phyloP scores from a whole-genome alignment of 371 early-diverging fungal genomes.

The Fennellomyces sp. region DNA sequence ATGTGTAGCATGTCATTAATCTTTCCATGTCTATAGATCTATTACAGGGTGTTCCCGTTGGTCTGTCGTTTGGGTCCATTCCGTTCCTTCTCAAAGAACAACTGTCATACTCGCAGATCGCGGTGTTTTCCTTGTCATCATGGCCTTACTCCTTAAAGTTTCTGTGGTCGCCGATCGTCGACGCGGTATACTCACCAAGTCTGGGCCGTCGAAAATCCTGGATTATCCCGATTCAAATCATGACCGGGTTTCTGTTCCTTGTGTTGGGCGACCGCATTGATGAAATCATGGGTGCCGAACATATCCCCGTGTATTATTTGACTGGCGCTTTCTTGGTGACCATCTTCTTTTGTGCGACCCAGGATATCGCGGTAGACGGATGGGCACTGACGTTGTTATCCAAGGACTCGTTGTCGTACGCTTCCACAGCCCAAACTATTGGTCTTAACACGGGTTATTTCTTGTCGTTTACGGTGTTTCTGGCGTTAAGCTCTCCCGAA shows the following conservation, averaged over 20 bases:
- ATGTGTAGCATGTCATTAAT: background rate
- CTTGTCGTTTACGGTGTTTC: constrained; percentile 93
- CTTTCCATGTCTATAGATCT: constrained; percentile 56
- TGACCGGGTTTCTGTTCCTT: constrained; percentile 76
- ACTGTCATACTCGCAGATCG: constrained; percentile 89
- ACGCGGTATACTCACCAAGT: constrained; percentile 77
- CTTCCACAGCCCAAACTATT: constrained; percentile 95
- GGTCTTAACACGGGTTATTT: constrained; percentile 96
- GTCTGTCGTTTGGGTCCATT: constrained; percentile 89
- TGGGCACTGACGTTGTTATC: constrained; percentile 95
- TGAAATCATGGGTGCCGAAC: constrained; percentile 63
- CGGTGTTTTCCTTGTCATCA: constrained; percentile 88
- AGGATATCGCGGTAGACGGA: constrained; percentile 98
- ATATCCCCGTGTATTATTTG: constrained; percentile 65
- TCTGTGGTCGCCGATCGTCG: constrained; percentile 97
- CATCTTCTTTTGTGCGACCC: constrained; percentile 95
- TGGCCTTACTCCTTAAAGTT: constrained; percentile 95
- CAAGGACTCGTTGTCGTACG: constrained; percentile 86
- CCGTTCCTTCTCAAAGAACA: constrained; percentile 93
- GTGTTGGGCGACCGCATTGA: constrained; percentile 82
- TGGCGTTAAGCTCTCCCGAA: constrained; percentile 92
- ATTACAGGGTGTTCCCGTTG: constrained; percentile 94
- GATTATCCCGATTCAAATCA: constrained; percentile 96
- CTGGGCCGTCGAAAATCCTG: constrained; percentile 95
- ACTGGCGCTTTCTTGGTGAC: constrained; percentile 75